Evolutionary conservation across 2,329 filamentous ascomycete genomes (phyloP).

Genomic region (Juglanconis oblonga): DNA sequence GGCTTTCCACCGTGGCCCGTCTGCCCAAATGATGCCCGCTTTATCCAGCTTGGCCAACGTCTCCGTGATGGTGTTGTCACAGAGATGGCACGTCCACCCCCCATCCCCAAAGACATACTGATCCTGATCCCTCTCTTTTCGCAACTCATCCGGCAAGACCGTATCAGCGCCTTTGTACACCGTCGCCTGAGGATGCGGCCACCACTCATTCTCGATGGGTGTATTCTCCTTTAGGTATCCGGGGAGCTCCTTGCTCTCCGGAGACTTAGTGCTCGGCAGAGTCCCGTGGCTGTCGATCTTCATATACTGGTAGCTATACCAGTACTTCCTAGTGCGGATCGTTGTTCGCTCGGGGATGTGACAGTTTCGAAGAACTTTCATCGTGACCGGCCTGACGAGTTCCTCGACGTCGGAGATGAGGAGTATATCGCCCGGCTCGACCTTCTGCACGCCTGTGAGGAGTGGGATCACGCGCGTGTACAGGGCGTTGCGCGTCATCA

Average conservation of each 20-base stretch:
- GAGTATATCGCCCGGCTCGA: slow-evolving; percentile 36
- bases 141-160: slow-evolving; percentile 37
- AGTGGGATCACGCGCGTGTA: slow-evolving; percentile 36
- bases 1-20: slow-evolving; percentile 38
- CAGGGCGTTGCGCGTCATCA: slow-evolving; percentile 36
- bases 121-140: slow-evolving; percentile 25
- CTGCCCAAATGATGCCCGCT: slow-evolving; percentile 42
- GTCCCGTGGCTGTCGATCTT: slow-evolving; percentile 19
- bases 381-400: slow-evolving; percentile 34
- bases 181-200: slow-evolving; percentile 44
- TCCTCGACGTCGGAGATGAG: slow-evolving; percentile 52
- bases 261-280: neutral
- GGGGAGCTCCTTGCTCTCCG: too few species aligned
- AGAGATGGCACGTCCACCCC: slow-evolving; percentile 45
- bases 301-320: slow-evolving; percentile 37
- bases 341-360: slow-evolving; percentile 31
- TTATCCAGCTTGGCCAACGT: slow-evolving; percentile 32
- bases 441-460: slow-evolving; percentile 30
- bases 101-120: slow-evolving; percentile 36
- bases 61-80: slow-evolving; percentile 39
- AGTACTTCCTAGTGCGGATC: slow-evolving; percentile 33
- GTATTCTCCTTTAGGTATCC: neutral
- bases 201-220: slow-evolving; percentile 27
- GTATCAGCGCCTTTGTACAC: slow-evolving; percentile 36
- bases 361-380: slow-evolving; percentile 34